These are phyloP conservation scores for Triglochin maritima DNA, from an alignment of 106 monocot genomes.

Conservation along the genomic window DNA sequence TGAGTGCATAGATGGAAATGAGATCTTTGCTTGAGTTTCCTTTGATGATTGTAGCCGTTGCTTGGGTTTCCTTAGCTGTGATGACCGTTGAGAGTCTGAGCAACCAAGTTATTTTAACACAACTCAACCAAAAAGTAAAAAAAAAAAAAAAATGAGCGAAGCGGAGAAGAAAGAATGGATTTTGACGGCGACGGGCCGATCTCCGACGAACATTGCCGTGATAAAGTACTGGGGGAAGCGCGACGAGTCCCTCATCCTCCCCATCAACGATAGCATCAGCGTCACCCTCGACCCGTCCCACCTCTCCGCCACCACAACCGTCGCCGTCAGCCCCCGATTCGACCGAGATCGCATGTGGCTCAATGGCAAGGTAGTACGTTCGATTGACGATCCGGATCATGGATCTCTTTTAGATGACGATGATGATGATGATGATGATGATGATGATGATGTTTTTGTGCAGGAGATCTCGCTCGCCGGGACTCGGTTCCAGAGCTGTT, in stretches of 20 bases:
- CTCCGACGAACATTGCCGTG: slow-evolving; percentile 97
- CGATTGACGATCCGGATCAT: too few species aligned
- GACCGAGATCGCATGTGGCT: slow-evolving; percentile 88
- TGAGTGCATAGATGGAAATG: too few species aligned
- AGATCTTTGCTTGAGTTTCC: too few species aligned
- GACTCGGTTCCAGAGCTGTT: slow-evolving; percentile 80
- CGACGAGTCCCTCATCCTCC: slow-evolving; percentile 81
- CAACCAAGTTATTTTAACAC: too few species aligned
- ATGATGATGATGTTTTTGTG: background rate
- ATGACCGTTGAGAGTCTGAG: too few species aligned
- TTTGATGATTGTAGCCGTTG: too few species aligned
- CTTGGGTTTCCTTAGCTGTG: too few species aligned
- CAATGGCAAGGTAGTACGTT: slow-evolving; percentile 89
- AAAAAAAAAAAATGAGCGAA: background rate
- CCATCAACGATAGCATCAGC: slow-evolving; percentile 92
- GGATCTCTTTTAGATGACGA: background rate
- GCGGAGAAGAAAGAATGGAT: slow-evolving; percentile 38
- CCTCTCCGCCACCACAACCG: slow-evolving; percentile 93
- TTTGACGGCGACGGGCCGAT: slow-evolving; percentile 65
- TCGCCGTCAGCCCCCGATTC: slow-evolving; percentile 82
- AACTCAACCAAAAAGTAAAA: background rate
- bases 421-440: background rate
- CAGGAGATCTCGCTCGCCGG: slow-evolving; percentile 80
- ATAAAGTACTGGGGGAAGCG: slow-evolving; percentile 99
- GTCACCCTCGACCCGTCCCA: slow-evolving; percentile 82